Base-by-base conservation (phyloP, 179 eudicot species). In the Gypsophila paniculata region DNA sequence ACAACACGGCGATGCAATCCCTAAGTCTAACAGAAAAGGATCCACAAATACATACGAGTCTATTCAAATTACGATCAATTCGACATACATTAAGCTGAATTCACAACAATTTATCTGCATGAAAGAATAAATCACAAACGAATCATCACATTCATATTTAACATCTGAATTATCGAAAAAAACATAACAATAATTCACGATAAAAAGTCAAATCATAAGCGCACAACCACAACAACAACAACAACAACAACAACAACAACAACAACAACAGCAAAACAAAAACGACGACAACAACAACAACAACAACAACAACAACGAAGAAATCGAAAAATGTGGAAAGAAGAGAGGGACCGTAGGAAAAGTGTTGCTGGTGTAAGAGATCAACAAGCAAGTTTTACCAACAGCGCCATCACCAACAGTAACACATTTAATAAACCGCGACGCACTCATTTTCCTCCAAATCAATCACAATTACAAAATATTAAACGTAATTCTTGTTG, bases 271-370 rank as follows among this genome's bases (percentile, higher is more conserved):
- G n/a, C n/a, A n/a, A n/a, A n/a, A n/a, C n/a, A n/a, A n/a, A n/a
- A n/a, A n/a, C n/a, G n/a, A n/a, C n/a, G n/a, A n/a, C n/a, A n/a
- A n/a, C n/a, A n/a, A n/a, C n/a, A n/a, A 10, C 42, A 3, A 42
- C 46, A 6, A 9, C 46, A 9, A 42, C 2, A 42, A 7, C 13
- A 59, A 12, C 22, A 8, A 12, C 53, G 46, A 66, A 23, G n/a
- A n/a, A n/a, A n/a, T n/a, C n/a, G n/a, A n/a, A n/a, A n/a, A n/a
- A n/a, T n/a, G n/a, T n/a, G n/a, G n/a, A n/a, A n/a, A n/a, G n/a
- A n/a, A n/a, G n/a, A n/a, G n/a, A n/a, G n/a, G n/a, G n/a, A 80
- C 83, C 83, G 83, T 80, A 65, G 83, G 83, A 21, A 80, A 80
- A 46, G 83, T 80, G 66, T 73, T 80, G 83, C 83, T 80, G 80